Evolutionary conservation across 257 asterid genomes (phyloP), one percentile per base, ranked within the genome.

Genomic region (Gynochthodes officinalis): DNA sequence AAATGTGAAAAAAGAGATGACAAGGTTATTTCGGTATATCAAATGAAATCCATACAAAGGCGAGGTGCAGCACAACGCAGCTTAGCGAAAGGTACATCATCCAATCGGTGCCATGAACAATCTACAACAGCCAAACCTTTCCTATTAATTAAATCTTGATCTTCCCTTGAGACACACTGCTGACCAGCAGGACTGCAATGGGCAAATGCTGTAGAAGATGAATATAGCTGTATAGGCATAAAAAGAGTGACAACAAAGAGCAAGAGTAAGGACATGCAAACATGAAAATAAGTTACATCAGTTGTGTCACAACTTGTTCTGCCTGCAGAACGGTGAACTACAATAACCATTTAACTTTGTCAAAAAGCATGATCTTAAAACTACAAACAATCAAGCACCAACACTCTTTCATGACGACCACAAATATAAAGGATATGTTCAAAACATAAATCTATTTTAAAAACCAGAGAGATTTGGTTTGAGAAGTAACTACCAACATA

Each of bases 61-160:
- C 99, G 99, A 74, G 99, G 99, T 61, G 98, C 90, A 69, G 96
- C 73, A 76, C 99, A 94, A 0, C 98, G 96, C 54, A 94, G 85
- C 86, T 91, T 94, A 78, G 99, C 64, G 79, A 94, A 94, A 78
- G 99, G 99, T 72, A 94, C 99, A 71, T 94, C 99, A 27, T 85
- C 90, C 23, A 94, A 84, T 32, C 99, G 96, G 15, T 97, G 98
- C 99, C 99, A 94, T 12, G 99, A 94, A 81, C 99, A 94, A 77
- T 94, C 99, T 7, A 94, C 99, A 27, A 94, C 99, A 78, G 96
- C 97, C 57, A 94, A 81, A 32, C 99, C 99, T 82, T 84, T 90
- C 80, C 79, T 82, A 60, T 86, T 86, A 64, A 94, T 88, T 67
- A 94, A 80, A 52, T 73, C 85, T 77, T 73, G 90, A 81, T 94